Evolutionary conservation across 306 rosid species (phyloP).

Genomic region (Sesbania bispinosa): DNA sequence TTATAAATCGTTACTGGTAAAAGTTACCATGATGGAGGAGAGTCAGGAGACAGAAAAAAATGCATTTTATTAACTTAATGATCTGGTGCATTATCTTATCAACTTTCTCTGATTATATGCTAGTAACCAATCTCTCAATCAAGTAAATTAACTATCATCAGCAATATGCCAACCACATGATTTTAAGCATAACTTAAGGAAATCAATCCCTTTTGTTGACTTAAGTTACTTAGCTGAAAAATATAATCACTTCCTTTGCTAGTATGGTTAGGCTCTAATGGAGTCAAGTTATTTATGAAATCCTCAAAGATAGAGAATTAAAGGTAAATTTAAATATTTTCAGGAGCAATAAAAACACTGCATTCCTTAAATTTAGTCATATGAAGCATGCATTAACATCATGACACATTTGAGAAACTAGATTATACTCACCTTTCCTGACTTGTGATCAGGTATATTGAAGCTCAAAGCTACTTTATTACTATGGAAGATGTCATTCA

Average conservation of each 20-base stretch:
- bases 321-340: background rate
- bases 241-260: background rate
- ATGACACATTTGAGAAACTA: background rate
- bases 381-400: background rate
- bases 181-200: background rate
- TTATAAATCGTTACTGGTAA: background rate
- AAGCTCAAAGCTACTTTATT: conserved; percentile 80
- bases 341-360: background rate
- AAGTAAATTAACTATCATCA: conserved; percentile 15
- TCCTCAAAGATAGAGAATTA: background rate
- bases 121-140: background rate
- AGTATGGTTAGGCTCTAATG: background rate
- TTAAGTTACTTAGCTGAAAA: background rate
- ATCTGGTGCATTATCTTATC: background rate
- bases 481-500: conserved; percentile 53
- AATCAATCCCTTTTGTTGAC: background rate
- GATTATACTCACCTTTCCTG: conserved; percentile 75
- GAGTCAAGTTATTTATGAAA: background rate
- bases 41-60: background rate
- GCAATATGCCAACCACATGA: conserved; percentile 1
- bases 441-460: conserved; percentile 88
- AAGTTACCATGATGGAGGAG: background rate
- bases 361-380: background rate
- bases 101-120: background rate
- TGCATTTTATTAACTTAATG: background rate